Evolutionary conservation across 257 asterid genomes (phyloP), one percentile per base, ranked within the genome.

Genomic region (Solanum bukasovii): DNA sequence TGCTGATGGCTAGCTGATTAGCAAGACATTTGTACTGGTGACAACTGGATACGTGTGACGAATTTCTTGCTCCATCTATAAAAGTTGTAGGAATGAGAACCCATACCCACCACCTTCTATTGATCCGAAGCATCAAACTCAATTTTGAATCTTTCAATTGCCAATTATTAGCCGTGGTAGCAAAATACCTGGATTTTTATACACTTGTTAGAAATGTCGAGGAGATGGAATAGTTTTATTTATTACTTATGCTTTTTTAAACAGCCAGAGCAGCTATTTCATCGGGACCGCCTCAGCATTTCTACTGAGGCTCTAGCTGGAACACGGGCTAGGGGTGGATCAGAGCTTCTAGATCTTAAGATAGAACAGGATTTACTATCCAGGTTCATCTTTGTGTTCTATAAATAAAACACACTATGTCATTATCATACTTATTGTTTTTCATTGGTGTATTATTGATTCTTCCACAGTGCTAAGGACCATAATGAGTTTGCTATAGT

Each of bases 251-350:
- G 84, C 70, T 71, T 65, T 85, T 74, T 67, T 90, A 75, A 79
- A 89, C 89, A 97, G 99, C 98, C 99, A 3, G 99, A 97, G 94
- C 94, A 93, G 91, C 94, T 97, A 71, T 97, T 97, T 92, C 92
- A 96, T 77, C 93, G 99, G 79, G 87, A 94, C 74, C 92, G 85
- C 87, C 95, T 95, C 84, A 96, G 87, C 27, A 87, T 97, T 87
- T 92, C 85, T 84, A 97, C 99, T 84, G 99, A 97, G 89, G 99
- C 99, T 88, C 93, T 97, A 91, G 99, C 99, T 87, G 99, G 91
- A 91, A 97, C 99, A 46, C 93, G 98, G 63, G 98, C 96, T 71
- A 93, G 99, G 91, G 99, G 99, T 84, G 92, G 87, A 92, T 91
- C 98, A 16, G 95, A 89, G 88, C 84, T 94, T 89, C 93, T 94